Base-by-base conservation (phyloP, 495 filamentous ascomycete species). In the Aspergillus sclerotiicarbonarius region DNA sequence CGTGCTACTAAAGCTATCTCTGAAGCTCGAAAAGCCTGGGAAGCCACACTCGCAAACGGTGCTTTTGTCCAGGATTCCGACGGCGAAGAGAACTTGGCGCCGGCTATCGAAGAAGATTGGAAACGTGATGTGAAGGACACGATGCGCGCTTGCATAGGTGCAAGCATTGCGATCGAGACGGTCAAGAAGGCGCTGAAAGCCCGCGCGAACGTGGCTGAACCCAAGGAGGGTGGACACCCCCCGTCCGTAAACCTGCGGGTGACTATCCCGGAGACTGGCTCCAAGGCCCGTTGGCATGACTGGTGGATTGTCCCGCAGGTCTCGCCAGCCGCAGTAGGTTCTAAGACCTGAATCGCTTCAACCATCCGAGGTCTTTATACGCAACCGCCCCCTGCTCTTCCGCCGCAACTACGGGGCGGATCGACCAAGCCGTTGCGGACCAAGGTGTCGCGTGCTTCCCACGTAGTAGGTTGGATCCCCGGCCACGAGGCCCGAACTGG, bases 301-400 rank as follows among this genome's bases (percentile, higher is more conserved):
- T 90, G 87, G 84, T 94, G 90, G 90, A 76, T 85, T 58, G 87
- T 92, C 56, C 89, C 88, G 6, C 86, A 85, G 67, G 61, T 92
- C 43, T 65, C 58, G 4, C 65, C 65, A 50, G 47, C 13, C 53
- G 65, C 44, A 3, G 53, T 54, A 20, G 29, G 13, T 33, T 37
- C 39, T 18, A 58, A 37, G 21, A 31, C 46, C 15, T 48, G 49
- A 33, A 33, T 45, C 18, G 31, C n/a, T 8, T 18, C 47, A 16
- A 16, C 25, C n/a, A 32, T 12, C 37, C 4, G 4, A 4, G 37
- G 37, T n/a, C 37, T 15, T n/a, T 6, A 41, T 41, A n/a, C 9
- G 37, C 37, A 41, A 41, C 37, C 10, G 13, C 1, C 37, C 37
- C 37, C 37, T 41, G 13, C 13, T 13, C 37, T 13, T n/a, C 37